A percentile compares a stretch with the other conserved stretches of the same genome.
These are phyloP conservation scores for Erodium maritimum DNA, from an alignment of 345 rosid genomes.

Conservation along the genomic window DNA sequence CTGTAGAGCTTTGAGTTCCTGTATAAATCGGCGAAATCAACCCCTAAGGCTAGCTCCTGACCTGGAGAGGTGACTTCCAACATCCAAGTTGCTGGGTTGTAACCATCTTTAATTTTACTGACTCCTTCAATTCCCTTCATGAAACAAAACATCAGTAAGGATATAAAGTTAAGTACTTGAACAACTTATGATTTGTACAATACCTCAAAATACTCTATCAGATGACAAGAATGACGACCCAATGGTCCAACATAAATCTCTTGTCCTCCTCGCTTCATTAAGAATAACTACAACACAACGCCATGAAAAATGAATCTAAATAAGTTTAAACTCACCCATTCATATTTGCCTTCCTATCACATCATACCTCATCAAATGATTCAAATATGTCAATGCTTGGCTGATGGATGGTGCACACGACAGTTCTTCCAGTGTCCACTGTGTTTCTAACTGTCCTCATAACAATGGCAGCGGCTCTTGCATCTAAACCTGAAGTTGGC, in stretches of 20 bases:
- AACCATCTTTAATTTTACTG: slow-evolving; percentile 35
- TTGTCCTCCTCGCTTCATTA: too few species aligned
- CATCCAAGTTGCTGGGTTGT: slow-evolving; percentile 65
- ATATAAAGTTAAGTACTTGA: not conserved
- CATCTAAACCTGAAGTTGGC: too few species aligned
- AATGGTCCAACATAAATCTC: too few species aligned
- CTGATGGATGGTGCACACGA: too few species aligned
- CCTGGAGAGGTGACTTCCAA: slow-evolving; percentile 40
- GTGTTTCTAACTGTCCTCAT: too few species aligned
- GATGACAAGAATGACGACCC: too few species aligned
- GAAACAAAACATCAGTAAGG: not conserved
- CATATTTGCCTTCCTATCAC: too few species aligned
- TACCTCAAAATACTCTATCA: not conserved
- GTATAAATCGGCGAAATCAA: slow-evolving; percentile 33
- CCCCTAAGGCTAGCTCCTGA: slow-evolving; percentile 22
- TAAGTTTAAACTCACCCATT: too few species aligned
- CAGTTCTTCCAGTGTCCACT: too few species aligned
- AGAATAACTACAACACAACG: too few species aligned
- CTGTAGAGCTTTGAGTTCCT: slow-evolving; percentile 22
- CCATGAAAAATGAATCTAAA: too few species aligned
- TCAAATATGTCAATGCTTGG: not conserved
- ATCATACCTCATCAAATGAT: not conserved
- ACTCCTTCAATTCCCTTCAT: slow-evolving; percentile 38
- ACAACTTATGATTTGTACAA: not conserved
- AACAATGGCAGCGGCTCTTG: too few species aligned